Evolutionary conservation across 305 asterid species (phyloP).

Genomic region (Vinca major): DNA sequence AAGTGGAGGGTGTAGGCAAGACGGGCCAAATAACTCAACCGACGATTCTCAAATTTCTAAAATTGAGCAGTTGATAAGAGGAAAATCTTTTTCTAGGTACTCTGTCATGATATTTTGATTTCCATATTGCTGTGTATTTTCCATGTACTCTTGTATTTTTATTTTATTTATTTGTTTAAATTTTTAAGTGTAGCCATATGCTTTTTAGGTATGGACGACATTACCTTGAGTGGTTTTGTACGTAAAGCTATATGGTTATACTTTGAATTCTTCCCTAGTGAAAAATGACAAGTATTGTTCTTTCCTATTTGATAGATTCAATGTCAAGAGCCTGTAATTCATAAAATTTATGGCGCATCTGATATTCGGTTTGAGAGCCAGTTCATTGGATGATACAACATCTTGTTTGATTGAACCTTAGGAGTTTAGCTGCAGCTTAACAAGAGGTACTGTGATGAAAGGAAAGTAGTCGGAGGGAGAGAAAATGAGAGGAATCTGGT

Average conservation of each 20-base stretch:
- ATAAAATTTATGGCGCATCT: background rate
- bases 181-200: background rate
- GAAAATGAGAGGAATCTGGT: background rate
- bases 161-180: no score
- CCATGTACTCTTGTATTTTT: background rate
- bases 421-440: background rate
- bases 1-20: conserved; percentile 15
- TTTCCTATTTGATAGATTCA: background rate
- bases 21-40: conserved; percentile 12
- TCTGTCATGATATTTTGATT: background rate
- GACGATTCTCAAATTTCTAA: conserved; percentile 39
- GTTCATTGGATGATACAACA: background rate
- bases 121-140: background rate
- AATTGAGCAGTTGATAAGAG: conserved; percentile 66
- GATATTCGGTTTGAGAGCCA: background rate
- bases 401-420: background rate
- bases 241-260: background rate
- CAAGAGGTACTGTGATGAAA: background rate
- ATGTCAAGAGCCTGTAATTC: background rate
- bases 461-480: background rate
- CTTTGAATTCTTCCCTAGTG: background rate
- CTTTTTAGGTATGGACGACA: background rate
- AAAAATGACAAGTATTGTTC: background rate
- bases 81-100: conserved; percentile 61
- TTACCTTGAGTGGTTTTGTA: background rate